These are phyloP conservation scores for Cyclocybe cylindracea DNA, from an alignment of 768 basidiomycete species.

Conservation along the genomic window DNA sequence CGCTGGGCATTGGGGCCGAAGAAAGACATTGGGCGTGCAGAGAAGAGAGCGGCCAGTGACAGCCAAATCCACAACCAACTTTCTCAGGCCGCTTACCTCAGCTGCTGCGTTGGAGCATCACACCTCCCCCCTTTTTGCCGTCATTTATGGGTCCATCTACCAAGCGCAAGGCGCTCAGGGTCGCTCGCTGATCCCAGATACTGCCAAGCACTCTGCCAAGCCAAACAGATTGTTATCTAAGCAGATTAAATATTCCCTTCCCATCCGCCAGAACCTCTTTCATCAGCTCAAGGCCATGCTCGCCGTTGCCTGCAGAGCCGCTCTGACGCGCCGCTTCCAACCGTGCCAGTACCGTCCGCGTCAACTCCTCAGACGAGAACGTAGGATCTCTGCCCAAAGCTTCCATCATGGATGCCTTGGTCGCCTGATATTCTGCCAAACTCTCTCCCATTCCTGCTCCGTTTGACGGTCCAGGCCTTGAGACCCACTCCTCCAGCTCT, in stretches of 20 bases:
- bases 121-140: conserved; percentile 34
- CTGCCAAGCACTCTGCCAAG: too few species aligned
- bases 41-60: conserved; percentile 8
- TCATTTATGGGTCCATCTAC: conserved; percentile 3
- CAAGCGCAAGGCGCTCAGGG: too few species aligned
- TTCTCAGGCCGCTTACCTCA: conserved; percentile 21
- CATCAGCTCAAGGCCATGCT: conserved; percentile 1
- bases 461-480: conserved; percentile 25
- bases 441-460: conserved; percentile 3
- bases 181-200: too few species aligned
- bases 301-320: conserved; percentile 35
- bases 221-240: too few species aligned
- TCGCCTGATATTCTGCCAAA: conserved; percentile 37
- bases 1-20: conserved; percentile 39
- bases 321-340: conserved; percentile 52
- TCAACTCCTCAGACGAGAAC: conserved; percentile 47
- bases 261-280: too few species aligned
- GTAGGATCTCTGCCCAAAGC: conserved; percentile 11
- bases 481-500: conserved; percentile 51
- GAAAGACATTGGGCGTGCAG: conserved; percentile 28
- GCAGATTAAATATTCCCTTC: too few species aligned
- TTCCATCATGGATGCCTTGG: conserved; percentile 43
- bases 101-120: conserved; percentile 6
- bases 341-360: conserved; percentile 49
- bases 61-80: conserved; percentile 13